phyloP scores from a whole-genome alignment of 2,329 filamentous ascomycete genomes.

The Claviceps humidiphila region DNA sequence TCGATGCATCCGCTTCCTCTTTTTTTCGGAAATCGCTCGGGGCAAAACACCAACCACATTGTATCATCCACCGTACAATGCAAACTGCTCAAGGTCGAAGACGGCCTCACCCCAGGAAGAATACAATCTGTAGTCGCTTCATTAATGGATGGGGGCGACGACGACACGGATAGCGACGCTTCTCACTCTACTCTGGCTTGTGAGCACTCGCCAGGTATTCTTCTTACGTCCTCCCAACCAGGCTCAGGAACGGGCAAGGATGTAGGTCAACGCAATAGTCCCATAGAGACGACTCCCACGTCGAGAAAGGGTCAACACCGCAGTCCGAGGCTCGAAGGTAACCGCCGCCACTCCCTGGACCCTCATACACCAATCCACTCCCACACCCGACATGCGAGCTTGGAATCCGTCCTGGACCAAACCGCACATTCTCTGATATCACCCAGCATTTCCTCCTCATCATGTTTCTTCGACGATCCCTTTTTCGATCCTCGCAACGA shows the following conservation, averaged over 20 bases:
- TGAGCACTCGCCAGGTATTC: background rate
- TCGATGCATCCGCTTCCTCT: background rate
- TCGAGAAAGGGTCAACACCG: background rate
- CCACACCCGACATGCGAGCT: background rate
- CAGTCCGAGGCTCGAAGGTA: background rate
- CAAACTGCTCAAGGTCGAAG: background rate
- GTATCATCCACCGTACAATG: background rate
- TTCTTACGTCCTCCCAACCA: background rate
- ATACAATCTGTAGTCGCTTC: slow-evolving; percentile 2
- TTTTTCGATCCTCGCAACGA: background rate
- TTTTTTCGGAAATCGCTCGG: background rate
- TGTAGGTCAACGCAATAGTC: background rate
- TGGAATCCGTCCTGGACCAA: background rate
- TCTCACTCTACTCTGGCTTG: background rate
- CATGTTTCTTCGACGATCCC: background rate
- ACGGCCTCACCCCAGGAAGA: background rate
- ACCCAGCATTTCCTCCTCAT: background rate
- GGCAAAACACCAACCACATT: too few relatives aligned
- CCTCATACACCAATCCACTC: background rate
- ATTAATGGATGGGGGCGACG: background rate
- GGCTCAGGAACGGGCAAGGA: background rate
- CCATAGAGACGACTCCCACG: background rate
- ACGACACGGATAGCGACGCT: background rate
- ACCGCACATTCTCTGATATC: background rate
- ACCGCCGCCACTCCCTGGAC: background rate